These are phyloP conservation scores for Pholiota adiposa DNA, from an alignment of 1,284 basidiomycete species.

Conservation along the genomic window DNA sequence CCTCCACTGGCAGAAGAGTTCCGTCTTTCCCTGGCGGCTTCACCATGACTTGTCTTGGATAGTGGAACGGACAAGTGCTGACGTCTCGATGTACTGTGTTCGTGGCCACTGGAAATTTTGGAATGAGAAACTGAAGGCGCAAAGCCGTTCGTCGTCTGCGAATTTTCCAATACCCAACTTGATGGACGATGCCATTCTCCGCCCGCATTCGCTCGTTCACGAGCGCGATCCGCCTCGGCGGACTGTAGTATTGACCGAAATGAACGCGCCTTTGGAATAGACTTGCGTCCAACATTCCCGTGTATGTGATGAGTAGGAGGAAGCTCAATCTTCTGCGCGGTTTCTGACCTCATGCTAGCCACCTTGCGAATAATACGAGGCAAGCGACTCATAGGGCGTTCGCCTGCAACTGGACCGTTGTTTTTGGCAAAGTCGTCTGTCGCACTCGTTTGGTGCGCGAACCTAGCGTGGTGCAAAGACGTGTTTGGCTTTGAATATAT, in stretches of 20 bases:
- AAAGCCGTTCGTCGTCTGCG: background rate
- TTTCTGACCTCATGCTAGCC: constrained; percentile 35
- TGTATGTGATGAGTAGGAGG: background rate
- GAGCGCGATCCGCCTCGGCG: constrained; percentile 14
- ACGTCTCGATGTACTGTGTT: background rate
- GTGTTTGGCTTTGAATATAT: constrained; percentile 6
- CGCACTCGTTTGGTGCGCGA: background rate
- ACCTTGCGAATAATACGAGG: constrained; percentile 37
- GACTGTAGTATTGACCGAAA: constrained; percentile 27
- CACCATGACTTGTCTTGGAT: background rate
- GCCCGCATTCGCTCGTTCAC: background rate
- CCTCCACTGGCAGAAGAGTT: background rate
- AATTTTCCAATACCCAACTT: constrained; percentile 6
- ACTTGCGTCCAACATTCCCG: constrained; percentile 15
- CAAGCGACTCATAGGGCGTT: constrained; percentile 19
- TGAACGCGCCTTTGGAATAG: constrained; percentile 31
- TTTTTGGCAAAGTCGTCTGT: background rate
- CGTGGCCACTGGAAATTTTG: background rate
- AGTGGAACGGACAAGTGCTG: constrained; percentile 13
- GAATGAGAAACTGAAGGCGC: background rate
- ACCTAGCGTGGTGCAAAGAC: background rate
- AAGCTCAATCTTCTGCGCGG: constrained; percentile 7
- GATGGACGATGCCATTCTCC: constrained; percentile 8
- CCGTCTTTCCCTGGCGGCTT: background rate
- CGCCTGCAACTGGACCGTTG: constrained; percentile 5